These are phyloP conservation scores for Tranzscheliella williamsii DNA, from an alignment of 1,284 basidiomycete species.

Conservation along the genomic window DNA sequence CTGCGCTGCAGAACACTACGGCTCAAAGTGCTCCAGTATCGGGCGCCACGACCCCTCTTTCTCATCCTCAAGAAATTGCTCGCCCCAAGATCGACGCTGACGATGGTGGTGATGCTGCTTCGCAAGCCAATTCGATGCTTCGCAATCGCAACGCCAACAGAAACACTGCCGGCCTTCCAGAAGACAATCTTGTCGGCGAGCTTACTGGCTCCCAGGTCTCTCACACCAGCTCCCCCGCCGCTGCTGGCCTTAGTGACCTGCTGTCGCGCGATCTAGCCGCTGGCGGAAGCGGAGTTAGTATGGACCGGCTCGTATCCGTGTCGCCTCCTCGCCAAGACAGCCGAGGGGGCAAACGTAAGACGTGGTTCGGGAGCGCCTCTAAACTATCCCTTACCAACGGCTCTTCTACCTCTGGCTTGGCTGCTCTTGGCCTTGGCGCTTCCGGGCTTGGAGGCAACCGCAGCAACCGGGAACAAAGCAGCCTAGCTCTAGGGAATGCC, in stretches of 20 bases:
- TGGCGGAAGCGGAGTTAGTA: slow-evolving; percentile 7
- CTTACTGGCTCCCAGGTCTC: neutral
- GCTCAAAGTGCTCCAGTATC: slow-evolving; percentile 33
- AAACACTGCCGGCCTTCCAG: slow-evolving; percentile 4
- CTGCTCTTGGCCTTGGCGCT: slow-evolving; percentile 17
- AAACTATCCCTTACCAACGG: slow-evolving; percentile 20
- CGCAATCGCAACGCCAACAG: slow-evolving; percentile 36
- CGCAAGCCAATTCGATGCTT: slow-evolving; percentile 1
- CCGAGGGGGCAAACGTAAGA: slow-evolving; percentile 26
- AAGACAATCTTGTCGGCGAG: neutral
- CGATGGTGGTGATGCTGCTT: neutral
- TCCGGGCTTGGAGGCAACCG: slow-evolving; percentile 11
- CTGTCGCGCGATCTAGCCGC: slow-evolving; percentile 35
- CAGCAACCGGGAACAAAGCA: slow-evolving; percentile 39
- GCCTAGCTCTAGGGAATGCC: slow-evolving; percentile 49
- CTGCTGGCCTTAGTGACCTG: slow-evolving; percentile 36
- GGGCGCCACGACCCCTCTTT: slow-evolving; percentile 20
- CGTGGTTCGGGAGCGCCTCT: slow-evolving; percentile 27
- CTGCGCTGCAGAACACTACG: slow-evolving; percentile 8
- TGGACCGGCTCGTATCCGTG: neutral
- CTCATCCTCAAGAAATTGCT: neutral
- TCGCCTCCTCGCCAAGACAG: slow-evolving; percentile 27
- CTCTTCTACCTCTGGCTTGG: slow-evolving; percentile 21
- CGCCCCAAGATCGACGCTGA: neutral
- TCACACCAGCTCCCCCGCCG: slow-evolving; percentile 19